Base-by-base conservation (phyloP, 768 basidiomycete genomes). In the Phlegmacium glaucopus region DNA sequence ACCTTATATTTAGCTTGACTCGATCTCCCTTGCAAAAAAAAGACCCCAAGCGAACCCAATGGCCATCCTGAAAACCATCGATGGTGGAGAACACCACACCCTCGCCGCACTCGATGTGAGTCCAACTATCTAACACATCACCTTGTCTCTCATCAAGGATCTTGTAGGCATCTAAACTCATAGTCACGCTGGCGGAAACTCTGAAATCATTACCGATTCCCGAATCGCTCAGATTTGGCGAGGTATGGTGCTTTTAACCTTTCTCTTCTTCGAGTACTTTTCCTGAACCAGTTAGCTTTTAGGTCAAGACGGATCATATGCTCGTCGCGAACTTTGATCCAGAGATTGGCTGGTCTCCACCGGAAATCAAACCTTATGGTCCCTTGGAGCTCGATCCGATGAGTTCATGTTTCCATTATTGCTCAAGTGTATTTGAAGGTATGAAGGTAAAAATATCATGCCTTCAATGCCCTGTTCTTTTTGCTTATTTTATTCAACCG, bases 381-480 rank as follows among this genome's bases (percentile, higher is more conserved):
- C 84, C 85, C 2, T 57, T 92, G 34, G 62, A 65, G 4, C 66
- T 92, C 9, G 86, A 90, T 56, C 90, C 90, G 5, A 79, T 82
- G 46, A 58, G 80, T 72, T 60, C 85, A 36, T 93, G 92, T 40
- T 76, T 96, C 53, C 94, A 96, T 58, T 95, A 95, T 67, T 87
- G 86, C 8, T 83, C 90, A 28, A 78, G 82, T 52, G 79, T 85
- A 12, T 94, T 96, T 58, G 93, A 96, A 65, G 90, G 94, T 7
- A 83, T 95, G 80, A 95, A 78, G 71, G 76, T 71, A 15, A 10
- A 67, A 50, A 10, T 22, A 1, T 34, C n/a, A n/a, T n/a, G n/a
- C 39, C 32, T 22, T 30, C 26, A n/a, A 36, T n/a, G 4, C 3
- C 11, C 18, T 4, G 9, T 32, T 18, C 9, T 39, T 29, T 2